These are phyloP conservation scores for Xylaria curta DNA, from an alignment of 495 filamentous ascomycete genomes.

Conservation along the genomic window DNA sequence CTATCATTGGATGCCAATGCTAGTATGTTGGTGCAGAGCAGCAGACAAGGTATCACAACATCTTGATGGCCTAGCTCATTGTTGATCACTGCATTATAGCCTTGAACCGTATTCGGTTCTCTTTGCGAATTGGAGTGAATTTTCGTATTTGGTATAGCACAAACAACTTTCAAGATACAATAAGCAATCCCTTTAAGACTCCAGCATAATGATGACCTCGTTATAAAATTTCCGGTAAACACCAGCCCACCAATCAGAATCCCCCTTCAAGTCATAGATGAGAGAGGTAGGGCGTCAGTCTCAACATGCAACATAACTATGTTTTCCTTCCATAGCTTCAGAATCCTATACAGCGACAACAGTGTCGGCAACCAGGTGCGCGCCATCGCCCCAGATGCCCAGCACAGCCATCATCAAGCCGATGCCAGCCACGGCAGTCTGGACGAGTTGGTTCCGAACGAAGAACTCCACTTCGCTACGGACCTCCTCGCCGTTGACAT, in stretches of 20 bases:
- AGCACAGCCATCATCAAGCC: slow-evolving; percentile 79
- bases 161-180: not conserved
- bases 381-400: slow-evolving; percentile 88
- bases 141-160: not conserved
- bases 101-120: not conserved
- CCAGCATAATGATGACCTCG: not conserved
- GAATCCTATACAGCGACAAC: slow-evolving; percentile 25
- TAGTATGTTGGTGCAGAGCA: no score
- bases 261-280: not conserved
- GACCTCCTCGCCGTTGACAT: slow-evolving; percentile 83
- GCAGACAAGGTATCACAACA: not conserved
- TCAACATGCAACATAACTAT: not conserved
- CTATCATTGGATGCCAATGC: no score
- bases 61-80: not conserved
- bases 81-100: not conserved
- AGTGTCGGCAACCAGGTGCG: slow-evolving; percentile 30
- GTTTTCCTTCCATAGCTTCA: not conserved
- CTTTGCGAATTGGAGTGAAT: not conserved
- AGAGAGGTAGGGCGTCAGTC: not conserved
- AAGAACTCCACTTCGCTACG: slow-evolving; percentile 71
- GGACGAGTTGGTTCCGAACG: slow-evolving; percentile 63
- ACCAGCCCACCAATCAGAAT: not conserved
- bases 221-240: slow-evolving; percentile 8
- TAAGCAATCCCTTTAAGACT: slow-evolving; percentile 13
- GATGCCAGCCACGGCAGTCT: slow-evolving; percentile 66